Evolutionary conservation across 352 stramenopile genomes (phyloP).

Genomic region (Phytophthora macrochlamydospora): DNA sequence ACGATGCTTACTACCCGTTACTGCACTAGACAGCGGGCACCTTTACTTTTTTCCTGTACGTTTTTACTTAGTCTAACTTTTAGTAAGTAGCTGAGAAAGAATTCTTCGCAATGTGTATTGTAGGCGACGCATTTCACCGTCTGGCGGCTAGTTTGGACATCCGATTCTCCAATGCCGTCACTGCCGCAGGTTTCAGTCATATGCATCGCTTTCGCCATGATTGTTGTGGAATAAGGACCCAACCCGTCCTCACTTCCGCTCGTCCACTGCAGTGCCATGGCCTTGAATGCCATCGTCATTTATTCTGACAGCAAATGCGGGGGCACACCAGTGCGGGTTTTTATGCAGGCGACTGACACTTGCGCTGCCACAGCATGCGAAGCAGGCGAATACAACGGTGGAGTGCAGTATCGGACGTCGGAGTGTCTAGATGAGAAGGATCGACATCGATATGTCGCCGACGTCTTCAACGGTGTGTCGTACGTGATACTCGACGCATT

Average conservation of each 20-base stretch:
- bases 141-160: background rate
- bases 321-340: constrained; percentile 19
- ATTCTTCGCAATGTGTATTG: background rate
- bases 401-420: constrained; percentile 13
- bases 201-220: background rate
- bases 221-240: background rate
- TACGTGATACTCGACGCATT: constrained; percentile 21
- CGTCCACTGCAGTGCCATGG: background rate
- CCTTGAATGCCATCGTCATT: constrained; percentile 14
- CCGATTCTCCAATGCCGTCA: background rate
- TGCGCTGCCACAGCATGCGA: constrained; percentile 9
- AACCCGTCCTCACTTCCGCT: background rate
- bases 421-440: constrained; percentile 5
- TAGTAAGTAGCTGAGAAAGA: background rate
- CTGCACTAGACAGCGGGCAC: constrained; percentile 41
- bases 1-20: constrained; percentile 70
- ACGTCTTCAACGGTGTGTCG: constrained; percentile 25
- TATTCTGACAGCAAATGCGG: constrained; percentile 24
- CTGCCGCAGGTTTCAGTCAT: background rate
- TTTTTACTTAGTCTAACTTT: background rate
- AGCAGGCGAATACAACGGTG: constrained; percentile 19
- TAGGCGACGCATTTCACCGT: background rate
- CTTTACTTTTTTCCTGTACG: background rate
- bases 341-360: constrained; percentile 13
- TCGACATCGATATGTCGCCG: constrained; percentile 18